phyloP scores from a whole-genome alignment of 23 red algal genomes.

The Gracilaria caudata region DNA sequence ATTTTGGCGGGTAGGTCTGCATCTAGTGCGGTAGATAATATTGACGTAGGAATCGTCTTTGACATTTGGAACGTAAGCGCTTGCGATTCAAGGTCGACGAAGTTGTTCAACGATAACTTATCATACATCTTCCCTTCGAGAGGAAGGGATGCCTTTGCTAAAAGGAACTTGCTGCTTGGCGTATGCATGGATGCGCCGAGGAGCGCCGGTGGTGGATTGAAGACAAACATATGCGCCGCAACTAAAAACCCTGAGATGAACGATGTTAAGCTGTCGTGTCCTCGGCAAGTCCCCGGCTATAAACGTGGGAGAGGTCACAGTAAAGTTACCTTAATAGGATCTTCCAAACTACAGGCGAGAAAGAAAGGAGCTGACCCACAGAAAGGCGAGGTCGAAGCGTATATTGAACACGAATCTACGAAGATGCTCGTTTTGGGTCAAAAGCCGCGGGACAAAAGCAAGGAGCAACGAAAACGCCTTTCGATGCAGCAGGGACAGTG shows the following conservation, averaged over 20 bases:
- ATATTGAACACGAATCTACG: too few relatives aligned
- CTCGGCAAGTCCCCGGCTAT: not conserved
- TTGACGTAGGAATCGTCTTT: constrained; percentile 53
- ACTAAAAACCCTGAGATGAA: not conserved
- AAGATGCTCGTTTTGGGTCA: too few relatives aligned
- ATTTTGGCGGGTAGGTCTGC: constrained; percentile 72
- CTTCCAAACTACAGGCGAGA: too few relatives aligned
- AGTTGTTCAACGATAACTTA: constrained; percentile 63
- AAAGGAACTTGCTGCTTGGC: not conserved
- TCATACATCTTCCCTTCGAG: constrained; percentile 80
- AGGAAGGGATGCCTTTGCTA: constrained; percentile 55
- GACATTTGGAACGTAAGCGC: constrained; percentile 44
- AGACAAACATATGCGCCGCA: not conserved
- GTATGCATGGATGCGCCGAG: not conserved
- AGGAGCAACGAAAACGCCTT: too few relatives aligned
- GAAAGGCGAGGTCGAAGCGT: too few relatives aligned
- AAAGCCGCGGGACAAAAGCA: too few relatives aligned
- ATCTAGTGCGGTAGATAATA: constrained; percentile 58
- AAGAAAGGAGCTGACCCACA: too few relatives aligned
- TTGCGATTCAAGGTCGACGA: constrained; percentile 69
- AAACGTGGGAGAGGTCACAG: not conserved
- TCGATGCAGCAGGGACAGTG: too few relatives aligned
- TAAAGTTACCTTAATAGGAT: too few relatives aligned
- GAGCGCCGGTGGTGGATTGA: not conserved
- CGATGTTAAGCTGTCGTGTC: not conserved